Conservation (phyloP, 208 protist genomes). For the Wallacemonas sp. region DNA sequence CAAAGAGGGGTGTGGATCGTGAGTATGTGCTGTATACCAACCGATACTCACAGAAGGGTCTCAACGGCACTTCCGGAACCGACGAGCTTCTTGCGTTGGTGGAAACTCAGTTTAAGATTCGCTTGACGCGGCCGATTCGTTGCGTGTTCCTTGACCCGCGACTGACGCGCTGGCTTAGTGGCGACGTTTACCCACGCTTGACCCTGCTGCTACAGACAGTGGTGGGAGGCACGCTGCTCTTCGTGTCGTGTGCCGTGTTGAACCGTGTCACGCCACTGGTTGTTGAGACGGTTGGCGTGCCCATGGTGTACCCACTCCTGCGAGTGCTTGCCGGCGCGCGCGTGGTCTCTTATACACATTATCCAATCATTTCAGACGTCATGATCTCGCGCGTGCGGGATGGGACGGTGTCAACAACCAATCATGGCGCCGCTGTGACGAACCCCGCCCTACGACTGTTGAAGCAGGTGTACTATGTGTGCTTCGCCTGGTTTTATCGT, state of each 20-base stretch:
- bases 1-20: constrained; percentile 23
- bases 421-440: constrained; percentile 49
- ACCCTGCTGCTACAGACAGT: constrained; percentile 95
- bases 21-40: constrained; percentile 66
- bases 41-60: constrained; percentile 13
- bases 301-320: constrained; percentile 94
- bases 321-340: constrained; percentile 66
- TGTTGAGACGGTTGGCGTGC: constrained; percentile 96
- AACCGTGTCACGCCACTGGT: constrained; percentile 48
- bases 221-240: constrained; percentile 81
- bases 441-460: constrained; percentile 29
- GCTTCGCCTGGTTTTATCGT: constrained; percentile 90
- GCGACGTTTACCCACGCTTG: constrained; percentile 65
- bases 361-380: constrained; percentile 94
- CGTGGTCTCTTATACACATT: constrained; percentile 97
- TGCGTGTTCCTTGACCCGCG: constrained; percentile 60
- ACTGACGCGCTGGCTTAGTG: constrained; percentile 62
- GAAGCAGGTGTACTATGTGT: constrained; percentile 90
- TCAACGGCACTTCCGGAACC: not conserved
- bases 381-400: constrained; percentile 71
- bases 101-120: constrained; percentile 71
- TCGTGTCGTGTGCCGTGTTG: constrained; percentile 84
- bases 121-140: constrained; percentile 37
- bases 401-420: constrained; percentile 70
- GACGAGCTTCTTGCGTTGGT: constrained; percentile 29